Conservation (phyloP, 441 rosid genomes). For the Mallotus repandus region DNA sequence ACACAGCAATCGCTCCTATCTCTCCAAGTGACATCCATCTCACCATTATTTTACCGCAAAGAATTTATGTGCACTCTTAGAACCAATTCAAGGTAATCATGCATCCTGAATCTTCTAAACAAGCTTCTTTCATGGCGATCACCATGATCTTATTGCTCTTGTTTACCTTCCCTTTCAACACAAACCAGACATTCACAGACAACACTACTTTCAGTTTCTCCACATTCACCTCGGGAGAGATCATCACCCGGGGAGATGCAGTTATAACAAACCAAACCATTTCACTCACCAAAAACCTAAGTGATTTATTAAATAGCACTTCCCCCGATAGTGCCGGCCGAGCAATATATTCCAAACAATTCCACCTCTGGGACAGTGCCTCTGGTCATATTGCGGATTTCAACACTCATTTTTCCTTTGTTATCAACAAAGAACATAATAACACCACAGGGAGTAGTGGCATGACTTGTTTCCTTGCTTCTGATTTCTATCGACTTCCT, state of each 20-base stretch:
- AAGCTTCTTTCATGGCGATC: no score
- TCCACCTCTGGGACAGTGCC: constrained; percentile 30
- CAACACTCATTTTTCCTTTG: constrained; percentile 28
- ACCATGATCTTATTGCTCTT: no score
- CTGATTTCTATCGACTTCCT: constrained; percentile 5
- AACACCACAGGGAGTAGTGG: constrained; percentile 19
- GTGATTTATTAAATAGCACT: no score
- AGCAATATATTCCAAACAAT: background rate
- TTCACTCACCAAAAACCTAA: background rate
- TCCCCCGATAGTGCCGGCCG: background rate
- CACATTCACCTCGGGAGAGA: background rate
- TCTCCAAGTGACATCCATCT: background rate
- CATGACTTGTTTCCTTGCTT: constrained; percentile 31
- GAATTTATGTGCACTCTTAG: no score
- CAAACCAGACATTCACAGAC: no score
- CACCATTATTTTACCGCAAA: no score
- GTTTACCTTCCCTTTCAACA: no score
- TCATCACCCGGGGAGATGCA: background rate
- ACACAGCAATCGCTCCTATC: background rate
- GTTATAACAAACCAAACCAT: background rate
- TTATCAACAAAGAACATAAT: background rate
- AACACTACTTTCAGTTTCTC: background rate
- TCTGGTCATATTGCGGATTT: constrained; percentile 18
- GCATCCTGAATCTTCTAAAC: no score
- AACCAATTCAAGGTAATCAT: no score